Evolutionary conservation across 192 early-diverging fungal genomes (phyloP).

Genomic region (Thamnidium elegans): DNA sequence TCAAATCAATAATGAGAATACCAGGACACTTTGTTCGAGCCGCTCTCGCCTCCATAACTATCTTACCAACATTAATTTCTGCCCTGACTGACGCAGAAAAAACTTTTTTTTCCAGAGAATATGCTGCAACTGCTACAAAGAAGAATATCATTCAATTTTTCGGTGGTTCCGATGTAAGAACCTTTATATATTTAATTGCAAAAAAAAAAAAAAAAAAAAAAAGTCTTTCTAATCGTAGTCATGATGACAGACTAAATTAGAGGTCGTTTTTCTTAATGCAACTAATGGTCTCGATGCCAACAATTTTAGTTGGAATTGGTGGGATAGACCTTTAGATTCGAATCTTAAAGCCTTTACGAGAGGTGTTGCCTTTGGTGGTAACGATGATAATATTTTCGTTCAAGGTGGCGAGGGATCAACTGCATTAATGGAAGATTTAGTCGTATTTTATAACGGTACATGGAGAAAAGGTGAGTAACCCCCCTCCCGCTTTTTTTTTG

Average conservation of each 20-base stretch:
- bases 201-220: no score
- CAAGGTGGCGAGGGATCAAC: neutral
- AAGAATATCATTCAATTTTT: constrained; percentile 4
- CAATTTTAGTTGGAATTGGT: neutral
- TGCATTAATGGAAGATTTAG: neutral
- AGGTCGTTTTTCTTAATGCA: neutral
- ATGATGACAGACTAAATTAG: constrained; percentile 3
- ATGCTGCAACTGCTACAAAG: neutral
- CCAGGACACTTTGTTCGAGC: no score
- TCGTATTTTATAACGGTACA: neutral
- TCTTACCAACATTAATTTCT: neutral
- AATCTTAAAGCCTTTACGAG: neutral
- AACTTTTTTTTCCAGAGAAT: neutral
- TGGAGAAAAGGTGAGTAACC: neutral
- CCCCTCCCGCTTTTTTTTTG: no score
- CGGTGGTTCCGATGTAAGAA: constrained; percentile 11
- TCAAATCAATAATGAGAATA: no score
- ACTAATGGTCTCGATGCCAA: neutral
- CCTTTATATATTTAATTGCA: no score
- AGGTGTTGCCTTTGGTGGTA: constrained; percentile 1
- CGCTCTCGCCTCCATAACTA: neutral
- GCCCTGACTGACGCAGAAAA: neutral
- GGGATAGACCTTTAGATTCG: neutral
- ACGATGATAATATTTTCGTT: neutral
- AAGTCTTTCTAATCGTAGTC: neutral